Conservation (phyloP, 1,284 basidiomycete species). For the Papiliotrema flavescens region DNA sequence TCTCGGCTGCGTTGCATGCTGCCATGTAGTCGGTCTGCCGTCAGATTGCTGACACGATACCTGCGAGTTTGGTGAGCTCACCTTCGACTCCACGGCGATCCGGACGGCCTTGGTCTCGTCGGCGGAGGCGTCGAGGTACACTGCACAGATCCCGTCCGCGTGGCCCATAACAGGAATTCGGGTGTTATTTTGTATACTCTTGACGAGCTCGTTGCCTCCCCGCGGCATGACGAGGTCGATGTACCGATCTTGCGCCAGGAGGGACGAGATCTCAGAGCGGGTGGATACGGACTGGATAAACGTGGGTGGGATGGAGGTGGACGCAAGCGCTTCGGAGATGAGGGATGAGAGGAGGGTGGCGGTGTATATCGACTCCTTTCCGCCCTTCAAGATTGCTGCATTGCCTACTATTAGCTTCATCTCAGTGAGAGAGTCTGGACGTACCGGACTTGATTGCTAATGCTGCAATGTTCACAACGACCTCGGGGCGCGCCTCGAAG, state of each 20-base stretch:
- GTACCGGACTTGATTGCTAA: slow-evolving; percentile 95
- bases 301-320: slow-evolving; percentile 67
- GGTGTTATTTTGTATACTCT: slow-evolving; percentile 81
- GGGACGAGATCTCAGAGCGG: slow-evolving; percentile 80
- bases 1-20: slow-evolving; percentile 93
- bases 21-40: slow-evolving; percentile 86
- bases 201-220: slow-evolving; percentile 87
- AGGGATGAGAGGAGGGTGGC: slow-evolving; percentile 69
- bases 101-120: slow-evolving; percentile 72
- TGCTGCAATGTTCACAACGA: slow-evolving; percentile 94
- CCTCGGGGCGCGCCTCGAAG: slow-evolving; percentile 96
- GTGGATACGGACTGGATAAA: slow-evolving; percentile 93
- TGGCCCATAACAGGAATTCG: slow-evolving; percentile 98
- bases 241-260: slow-evolving; percentile 82
- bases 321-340: slow-evolving; percentile 72
- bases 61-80: too few species aligned
- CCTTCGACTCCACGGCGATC: slow-evolving; percentile 88
- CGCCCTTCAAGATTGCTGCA: slow-evolving; percentile 93
- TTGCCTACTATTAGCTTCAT: slow-evolving; percentile 59
- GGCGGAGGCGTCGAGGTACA: slow-evolving; percentile 83
- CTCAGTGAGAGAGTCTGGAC: not conserved
- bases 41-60: slow-evolving; percentile 1
- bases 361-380: slow-evolving; percentile 83
- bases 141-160: slow-evolving; percentile 88
- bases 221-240: slow-evolving; percentile 97